Evolutionary conservation across 805 yeast species (phyloP).

Genomic region (Dipodascopsis uninucleata): DNA sequence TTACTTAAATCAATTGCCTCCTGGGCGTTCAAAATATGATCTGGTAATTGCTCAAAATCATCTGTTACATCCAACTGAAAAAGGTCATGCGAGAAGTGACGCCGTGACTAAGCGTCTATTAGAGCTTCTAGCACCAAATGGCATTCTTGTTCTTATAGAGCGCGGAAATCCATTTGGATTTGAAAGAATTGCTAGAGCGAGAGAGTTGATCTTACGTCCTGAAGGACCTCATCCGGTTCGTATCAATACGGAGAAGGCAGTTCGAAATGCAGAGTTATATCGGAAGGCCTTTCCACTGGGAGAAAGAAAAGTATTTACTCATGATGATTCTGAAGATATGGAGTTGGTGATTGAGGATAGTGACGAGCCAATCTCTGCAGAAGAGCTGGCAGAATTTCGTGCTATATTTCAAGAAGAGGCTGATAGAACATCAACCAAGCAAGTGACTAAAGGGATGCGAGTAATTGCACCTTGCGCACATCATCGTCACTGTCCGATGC

Average conservation of each 20-base stretch:
- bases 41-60: slow-evolving; percentile 81
- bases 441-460: slow-evolving; percentile 49
- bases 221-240: slow-evolving; percentile 1
- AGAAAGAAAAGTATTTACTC: not conserved
- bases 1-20: slow-evolving; percentile 14
- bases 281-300: not conserved
- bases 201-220: slow-evolving; percentile 91
- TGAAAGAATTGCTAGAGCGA: slow-evolving; percentile 82
- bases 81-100: slow-evolving; percentile 74
- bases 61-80: slow-evolving; percentile 53
- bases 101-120: slow-evolving; percentile 57
- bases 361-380: not conserved
- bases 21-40: slow-evolving; percentile 51
- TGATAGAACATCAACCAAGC: slow-evolving; percentile 22
- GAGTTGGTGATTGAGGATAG: not conserved
- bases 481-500: slow-evolving; percentile 81
- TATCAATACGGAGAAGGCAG: no score
- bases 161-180: slow-evolving; percentile 88
- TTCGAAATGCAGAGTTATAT: no score
- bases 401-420: not conserved
- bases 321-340: not conserved
- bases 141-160: slow-evolving; percentile 75
- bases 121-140: slow-evolving; percentile 66
- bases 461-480: slow-evolving; percentile 90
- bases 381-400: not conserved